A percentile compares a stretch with the other conserved stretches of the same genome.
Conservation (phyloP, 2,329 filamentous ascomycete species). For the Pseudocercospora vitis region DNA sequence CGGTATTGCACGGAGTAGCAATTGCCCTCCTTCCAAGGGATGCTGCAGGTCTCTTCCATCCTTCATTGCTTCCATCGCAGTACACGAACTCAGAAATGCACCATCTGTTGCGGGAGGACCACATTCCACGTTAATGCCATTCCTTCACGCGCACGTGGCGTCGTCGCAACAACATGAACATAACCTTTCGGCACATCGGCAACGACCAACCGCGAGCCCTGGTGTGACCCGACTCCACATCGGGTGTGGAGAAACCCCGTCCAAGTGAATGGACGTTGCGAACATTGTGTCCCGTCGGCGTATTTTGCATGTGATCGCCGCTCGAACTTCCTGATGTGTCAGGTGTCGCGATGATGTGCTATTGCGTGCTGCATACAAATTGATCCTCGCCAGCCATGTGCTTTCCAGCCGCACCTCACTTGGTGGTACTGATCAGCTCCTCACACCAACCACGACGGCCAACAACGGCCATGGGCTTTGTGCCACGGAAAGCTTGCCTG, state of each 20-base stretch:
- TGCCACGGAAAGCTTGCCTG: not conserved
- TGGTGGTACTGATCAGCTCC: too few species aligned
- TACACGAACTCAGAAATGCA: too few species aligned
- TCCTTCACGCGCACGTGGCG: not conserved
- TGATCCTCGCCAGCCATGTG: constrained; percentile 1
- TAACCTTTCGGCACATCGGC: constrained; percentile 1
- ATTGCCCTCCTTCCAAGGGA: too few species aligned
- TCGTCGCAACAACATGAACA: not conserved
- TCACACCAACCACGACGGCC: not conserved
- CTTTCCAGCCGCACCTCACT: not conserved
- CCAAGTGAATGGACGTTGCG: constrained; percentile 3
- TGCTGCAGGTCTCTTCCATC: too few species aligned
- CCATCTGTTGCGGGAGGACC: too few species aligned
- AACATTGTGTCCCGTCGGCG: constrained; percentile 4
- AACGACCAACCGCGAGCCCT: not conserved
- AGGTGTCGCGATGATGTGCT: constrained; percentile 1
- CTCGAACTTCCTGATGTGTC: not conserved
- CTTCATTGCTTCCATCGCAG: too few species aligned
- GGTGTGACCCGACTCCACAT: not conserved
- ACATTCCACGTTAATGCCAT: not conserved
- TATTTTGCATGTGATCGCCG: not conserved
- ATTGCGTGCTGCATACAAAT: constrained; percentile 1
- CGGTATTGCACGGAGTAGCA: too few species aligned
- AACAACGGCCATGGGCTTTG: not conserved
- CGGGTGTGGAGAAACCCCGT: not conserved